Conservation (phyloP, 768 basidiomycete species). For the Boletus tylopilopsis region DNA sequence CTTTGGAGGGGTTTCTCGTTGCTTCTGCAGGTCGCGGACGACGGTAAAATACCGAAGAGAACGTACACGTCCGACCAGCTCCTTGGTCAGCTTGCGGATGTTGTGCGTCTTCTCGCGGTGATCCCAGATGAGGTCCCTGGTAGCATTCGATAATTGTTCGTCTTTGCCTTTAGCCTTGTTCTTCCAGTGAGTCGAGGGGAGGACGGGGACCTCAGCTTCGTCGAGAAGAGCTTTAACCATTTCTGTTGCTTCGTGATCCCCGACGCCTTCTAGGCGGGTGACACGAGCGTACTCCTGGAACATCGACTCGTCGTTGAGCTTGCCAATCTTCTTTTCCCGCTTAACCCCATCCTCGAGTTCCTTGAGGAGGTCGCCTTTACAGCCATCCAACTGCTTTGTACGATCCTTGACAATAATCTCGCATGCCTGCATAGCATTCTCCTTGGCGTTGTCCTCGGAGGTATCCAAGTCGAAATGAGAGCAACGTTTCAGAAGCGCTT, state of each 20-base stretch:
- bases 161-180: constrained; percentile 48
- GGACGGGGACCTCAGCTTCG: constrained; percentile 49
- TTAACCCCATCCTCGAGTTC: constrained; percentile 64
- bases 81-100: constrained; percentile 79
- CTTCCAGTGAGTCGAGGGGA: constrained; percentile 32
- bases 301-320: constrained; percentile 64
- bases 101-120: constrained; percentile 86
- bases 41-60: constrained; percentile 91
- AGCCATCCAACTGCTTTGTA: constrained; percentile 72
- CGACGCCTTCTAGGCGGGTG: constrained; percentile 59
- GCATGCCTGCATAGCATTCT: constrained; percentile 87
- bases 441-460: constrained; percentile 42
- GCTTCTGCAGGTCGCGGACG: constrained; percentile 84
- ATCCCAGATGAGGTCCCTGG: constrained; percentile 67
- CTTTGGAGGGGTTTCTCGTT: constrained; percentile 53
- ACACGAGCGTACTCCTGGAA: constrained; percentile 77
- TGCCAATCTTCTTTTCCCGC: constrained; percentile 65
- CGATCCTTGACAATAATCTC: constrained; percentile 88
- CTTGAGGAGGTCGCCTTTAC: constrained; percentile 65
- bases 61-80: constrained; percentile 84
- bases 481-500: constrained; percentile 91
- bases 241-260: constrained; percentile 72
- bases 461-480: constrained; percentile 90
- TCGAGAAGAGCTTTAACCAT: constrained; percentile 57
- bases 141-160: constrained; percentile 50